Evolutionary conservation across 2,329 filamentous ascomycete species (phyloP), one percentile per base, ranked within the genome.

Genomic region (Aspergillus brunneoviolaceus): DNA sequence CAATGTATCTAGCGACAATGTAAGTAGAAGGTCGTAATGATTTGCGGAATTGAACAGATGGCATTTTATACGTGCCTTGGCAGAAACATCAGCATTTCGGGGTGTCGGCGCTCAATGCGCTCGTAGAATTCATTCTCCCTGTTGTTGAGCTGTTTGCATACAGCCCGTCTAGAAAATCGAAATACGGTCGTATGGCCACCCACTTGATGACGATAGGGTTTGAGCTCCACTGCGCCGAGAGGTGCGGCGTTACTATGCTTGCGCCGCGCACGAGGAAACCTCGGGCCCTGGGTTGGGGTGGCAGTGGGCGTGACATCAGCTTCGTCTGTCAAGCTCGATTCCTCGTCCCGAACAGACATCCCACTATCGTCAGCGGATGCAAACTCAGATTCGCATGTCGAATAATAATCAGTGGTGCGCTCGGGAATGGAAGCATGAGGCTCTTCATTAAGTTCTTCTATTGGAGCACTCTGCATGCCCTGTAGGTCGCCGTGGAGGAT

Each of bases 121-220:
- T 99, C 95, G 76, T 99, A 99, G 74, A 99, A 99, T 77, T 96
- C 92, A 76, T 99, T 99, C 74, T 99, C 95, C 70, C 94, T 86
- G 74, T 96, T 99, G 76, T 96, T 99, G 71, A 99, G 85, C 78
- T 97, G 92, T 78, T 99, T 99, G 82, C 95, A 99, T 11, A 99
- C 93, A 58, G 95, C 95, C 69, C 93, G 87, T 66, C 92, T 88
- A 19, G 95, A 98, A 73, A 99, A 98, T 48, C 94, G 89, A 85
- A 96, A 99, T 39, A 99, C 85, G 0, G 94, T 97, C 6, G 92
- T 97, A 75, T 99, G 95, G 0, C 95, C 95, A 60, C 95, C 95
- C 58, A 99, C 95, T 77, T 99, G 95, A 77, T 99, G 95, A 66
- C 92, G 91, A 77, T 97, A 99, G 1, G 95, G 95, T 70, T 97